A percentile compares a stretch with the other conserved stretches of the same genome.
phyloP scores from a whole-genome alignment of 768 basidiomycete species.

The Lactarius pseudohatsudake region DNA sequence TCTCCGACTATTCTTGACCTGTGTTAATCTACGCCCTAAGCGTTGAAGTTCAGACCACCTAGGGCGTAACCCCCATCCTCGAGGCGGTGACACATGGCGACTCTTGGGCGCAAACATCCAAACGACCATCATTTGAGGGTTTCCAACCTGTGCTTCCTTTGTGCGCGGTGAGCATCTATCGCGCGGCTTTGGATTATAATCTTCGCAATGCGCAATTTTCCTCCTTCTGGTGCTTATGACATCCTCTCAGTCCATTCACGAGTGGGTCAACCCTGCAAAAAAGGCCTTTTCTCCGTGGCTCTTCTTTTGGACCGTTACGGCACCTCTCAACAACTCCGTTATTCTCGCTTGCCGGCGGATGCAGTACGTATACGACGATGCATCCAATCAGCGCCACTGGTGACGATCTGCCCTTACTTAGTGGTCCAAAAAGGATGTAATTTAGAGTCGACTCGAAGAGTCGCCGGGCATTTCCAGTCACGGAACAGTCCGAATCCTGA shows the following conservation, averaged over 20 bases:
- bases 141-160: not conserved
- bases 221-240: not conserved
- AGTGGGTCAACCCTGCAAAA: not conserved
- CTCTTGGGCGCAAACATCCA: not conserved
- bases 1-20: not conserved
- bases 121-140: not conserved
- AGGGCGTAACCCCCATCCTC: conserved; percentile 2
- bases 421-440: conserved; percentile 11
- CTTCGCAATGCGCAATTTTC: not conserved
- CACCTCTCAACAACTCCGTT: not conserved
- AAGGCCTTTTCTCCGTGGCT: not conserved
- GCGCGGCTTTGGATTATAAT: not conserved
- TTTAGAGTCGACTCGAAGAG: conserved; percentile 15
- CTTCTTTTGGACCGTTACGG: not conserved
- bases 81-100: not conserved
- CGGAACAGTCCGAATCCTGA: not conserved
- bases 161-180: not conserved
- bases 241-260: not conserved
- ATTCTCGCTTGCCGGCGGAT: not conserved
- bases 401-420: conserved; percentile 1
- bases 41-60: not conserved
- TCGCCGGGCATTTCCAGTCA: not conserved
- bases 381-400: not conserved
- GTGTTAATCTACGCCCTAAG: conserved; percentile 8
- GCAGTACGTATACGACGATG: not conserved